A percentile compares a stretch with the other conserved stretches of the same genome.
Evolutionary conservation across 1,284 basidiomycete species (phyloP).

Genomic region (Cystobasidiaceae sp.): DNA sequence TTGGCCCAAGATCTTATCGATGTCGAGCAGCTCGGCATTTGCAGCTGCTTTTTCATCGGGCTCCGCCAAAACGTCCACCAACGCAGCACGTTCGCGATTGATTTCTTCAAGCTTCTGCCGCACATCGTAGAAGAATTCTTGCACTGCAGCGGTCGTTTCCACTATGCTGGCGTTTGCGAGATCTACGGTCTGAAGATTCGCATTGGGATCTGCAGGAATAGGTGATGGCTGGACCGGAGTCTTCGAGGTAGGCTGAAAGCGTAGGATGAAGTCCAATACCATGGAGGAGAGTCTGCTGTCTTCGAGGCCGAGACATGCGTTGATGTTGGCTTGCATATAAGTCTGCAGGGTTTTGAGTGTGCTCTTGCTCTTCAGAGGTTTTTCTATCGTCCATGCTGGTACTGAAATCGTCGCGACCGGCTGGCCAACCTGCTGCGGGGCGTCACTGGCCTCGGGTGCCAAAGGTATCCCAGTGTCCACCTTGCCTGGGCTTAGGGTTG

Average conservation of each 20-base stretch:
- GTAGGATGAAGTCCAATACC: constrained; percentile 3
- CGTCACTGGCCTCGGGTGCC: too few relatives aligned
- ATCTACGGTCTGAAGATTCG: neutral
- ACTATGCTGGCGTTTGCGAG: constrained; percentile 8
- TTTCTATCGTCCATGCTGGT: constrained; percentile 1
- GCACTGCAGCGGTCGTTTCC: constrained; percentile 10
- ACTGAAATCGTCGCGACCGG: constrained; percentile 7
- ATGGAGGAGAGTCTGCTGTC: constrained; percentile 1
- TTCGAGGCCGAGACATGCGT: neutral
- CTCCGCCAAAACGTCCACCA: neutral
- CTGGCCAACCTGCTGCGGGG: too few relatives aligned
- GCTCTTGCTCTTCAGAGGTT: neutral
- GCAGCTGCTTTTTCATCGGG: constrained; percentile 19
- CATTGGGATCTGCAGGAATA: neutral
- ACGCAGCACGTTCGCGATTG: neutral
- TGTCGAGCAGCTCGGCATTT: neutral
- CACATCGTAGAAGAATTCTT: constrained; percentile 28
- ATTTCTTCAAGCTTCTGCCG: constrained; percentile 2
- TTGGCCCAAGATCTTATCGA: constrained; percentile 36
- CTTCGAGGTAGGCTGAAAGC: constrained; percentile 21
- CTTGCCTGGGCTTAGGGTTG: neutral
- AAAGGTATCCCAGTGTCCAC: too few relatives aligned
- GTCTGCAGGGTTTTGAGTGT: constrained; percentile 9
- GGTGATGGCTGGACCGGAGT: constrained; percentile 7
- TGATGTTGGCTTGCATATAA: neutral